Evolutionary conservation across 106 monocot species (phyloP).

Genomic region (Apostasia ramifera): DNA sequence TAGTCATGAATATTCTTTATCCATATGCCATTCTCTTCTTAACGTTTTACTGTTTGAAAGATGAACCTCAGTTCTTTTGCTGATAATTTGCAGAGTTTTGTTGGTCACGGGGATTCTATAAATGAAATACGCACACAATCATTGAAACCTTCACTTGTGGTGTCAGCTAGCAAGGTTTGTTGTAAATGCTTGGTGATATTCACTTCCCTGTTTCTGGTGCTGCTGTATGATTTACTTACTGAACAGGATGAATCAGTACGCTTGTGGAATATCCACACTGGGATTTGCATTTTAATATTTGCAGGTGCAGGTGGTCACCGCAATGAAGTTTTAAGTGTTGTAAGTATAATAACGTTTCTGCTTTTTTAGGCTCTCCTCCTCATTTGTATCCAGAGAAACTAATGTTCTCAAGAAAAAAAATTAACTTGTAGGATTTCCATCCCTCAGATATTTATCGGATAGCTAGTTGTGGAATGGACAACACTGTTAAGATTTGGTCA

Average conservation of each 20-base stretch:
- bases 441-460: constrained; percentile 94
- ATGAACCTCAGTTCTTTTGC: neutral
- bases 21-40: no score
- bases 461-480: constrained; percentile 99
- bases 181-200: neutral
- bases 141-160: constrained; percentile 86
- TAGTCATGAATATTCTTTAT: no score
- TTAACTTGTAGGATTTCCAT: constrained; percentile 81
- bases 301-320: constrained; percentile 97
- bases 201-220: neutral
- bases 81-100: constrained; percentile 55
- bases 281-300: constrained; percentile 97
- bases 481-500: constrained; percentile 98
- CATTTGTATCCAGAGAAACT: neutral
- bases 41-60: no score
- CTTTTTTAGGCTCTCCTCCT: neutral
- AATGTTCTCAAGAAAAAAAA: neutral
- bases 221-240: neutral
- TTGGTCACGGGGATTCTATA: constrained; percentile 93
- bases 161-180: constrained; percentile 91
- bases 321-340: constrained; percentile 99
- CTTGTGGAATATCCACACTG: constrained; percentile 96
- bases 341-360: constrained; percentile 25
- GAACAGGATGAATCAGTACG: constrained; percentile 91
- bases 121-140: constrained; percentile 94